Conservation (phyloP, 768 basidiomycete genomes). For the Zangia roseola region DNA sequence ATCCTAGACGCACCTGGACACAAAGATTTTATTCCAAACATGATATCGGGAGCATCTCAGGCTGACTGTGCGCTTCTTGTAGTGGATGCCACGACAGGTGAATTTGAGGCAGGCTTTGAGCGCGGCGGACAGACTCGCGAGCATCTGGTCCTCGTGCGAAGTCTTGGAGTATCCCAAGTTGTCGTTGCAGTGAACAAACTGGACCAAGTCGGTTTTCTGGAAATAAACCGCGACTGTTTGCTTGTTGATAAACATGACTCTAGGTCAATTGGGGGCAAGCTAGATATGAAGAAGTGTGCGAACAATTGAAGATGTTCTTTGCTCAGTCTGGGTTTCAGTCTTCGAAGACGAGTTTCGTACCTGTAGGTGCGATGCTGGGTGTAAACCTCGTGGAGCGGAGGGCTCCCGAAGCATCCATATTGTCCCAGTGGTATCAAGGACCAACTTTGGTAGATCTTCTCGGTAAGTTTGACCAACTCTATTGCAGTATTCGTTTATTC, state of each 20-base stretch:
- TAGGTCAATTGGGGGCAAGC: constrained; percentile 86
- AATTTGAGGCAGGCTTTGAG: constrained; percentile 95
- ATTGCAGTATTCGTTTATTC: not conserved
- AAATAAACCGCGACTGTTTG: not conserved
- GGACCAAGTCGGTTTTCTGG: constrained; percentile 62
- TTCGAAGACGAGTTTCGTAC: constrained; percentile 79
- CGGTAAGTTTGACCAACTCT: constrained; percentile 46
- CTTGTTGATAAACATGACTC: constrained; percentile 2
- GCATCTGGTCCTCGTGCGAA: constrained; percentile 87
- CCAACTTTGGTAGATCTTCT: constrained; percentile 81
- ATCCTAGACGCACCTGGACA: constrained; percentile 97
- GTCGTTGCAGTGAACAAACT: constrained; percentile 95
- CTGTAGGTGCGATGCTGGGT: constrained; percentile 88
- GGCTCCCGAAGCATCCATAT: constrained; percentile 42
- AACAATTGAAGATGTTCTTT: constrained; percentile 74
- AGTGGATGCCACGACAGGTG: constrained; percentile 84
- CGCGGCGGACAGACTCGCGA: constrained; percentile 94
- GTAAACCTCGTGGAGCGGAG: constrained; percentile 68
- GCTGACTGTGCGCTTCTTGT: constrained; percentile 95
- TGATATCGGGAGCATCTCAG: constrained; percentile 98
- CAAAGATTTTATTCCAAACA: constrained; percentile 97
- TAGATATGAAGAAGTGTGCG: constrained; percentile 85
- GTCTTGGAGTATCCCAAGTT: constrained; percentile 88
- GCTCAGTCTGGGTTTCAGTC: constrained; percentile 82
- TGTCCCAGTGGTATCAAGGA: constrained; percentile 80